phyloP scores from a whole-genome alignment of 352 stramenopile species.

The Thalassiosira oceanica region DNA sequence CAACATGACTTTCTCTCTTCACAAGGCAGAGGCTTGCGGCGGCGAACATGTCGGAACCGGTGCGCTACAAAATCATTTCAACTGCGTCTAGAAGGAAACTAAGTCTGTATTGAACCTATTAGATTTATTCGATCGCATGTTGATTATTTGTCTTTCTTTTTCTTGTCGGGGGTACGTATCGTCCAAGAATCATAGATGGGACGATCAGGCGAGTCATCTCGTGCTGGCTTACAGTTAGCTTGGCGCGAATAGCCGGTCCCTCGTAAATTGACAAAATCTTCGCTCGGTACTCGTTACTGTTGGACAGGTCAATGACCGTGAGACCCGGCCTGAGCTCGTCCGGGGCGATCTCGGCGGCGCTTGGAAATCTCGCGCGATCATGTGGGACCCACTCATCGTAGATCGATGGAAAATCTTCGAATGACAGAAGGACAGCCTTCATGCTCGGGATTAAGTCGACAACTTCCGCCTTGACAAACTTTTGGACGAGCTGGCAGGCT shows the following conservation, averaged over 20 bases:
- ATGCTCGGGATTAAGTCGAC: slow-evolving; percentile 43
- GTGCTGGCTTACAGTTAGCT: slow-evolving; percentile 49
- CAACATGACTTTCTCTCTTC: slow-evolving; percentile 36
- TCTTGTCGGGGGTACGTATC: slow-evolving; percentile 29
- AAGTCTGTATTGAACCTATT: background rate
- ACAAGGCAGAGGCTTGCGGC: slow-evolving; percentile 41
- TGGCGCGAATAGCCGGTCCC: slow-evolving; percentile 34
- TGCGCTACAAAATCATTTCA: slow-evolving; percentile 52
- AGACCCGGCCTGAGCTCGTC: slow-evolving; percentile 51
- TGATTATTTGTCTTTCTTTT: slow-evolving; percentile 3
- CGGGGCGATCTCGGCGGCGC: slow-evolving; percentile 28
- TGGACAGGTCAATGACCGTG: slow-evolving; percentile 48
- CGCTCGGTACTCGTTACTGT: slow-evolving; percentile 51
- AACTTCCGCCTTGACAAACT: slow-evolving; percentile 47
- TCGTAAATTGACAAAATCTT: slow-evolving; percentile 32
- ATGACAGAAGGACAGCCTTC: slow-evolving; percentile 50
- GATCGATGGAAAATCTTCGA: slow-evolving; percentile 57
- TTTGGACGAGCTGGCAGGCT: slow-evolving; percentile 44
- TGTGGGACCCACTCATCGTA: slow-evolving; percentile 65
- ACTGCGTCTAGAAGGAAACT: slow-evolving; percentile 17
- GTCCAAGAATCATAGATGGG: slow-evolving; percentile 50
- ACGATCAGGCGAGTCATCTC: slow-evolving; percentile 37
- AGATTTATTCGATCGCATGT: background rate
- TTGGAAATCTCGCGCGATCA: slow-evolving; percentile 33
- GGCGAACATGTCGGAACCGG: slow-evolving; percentile 12